Evolutionary conservation across 441 rosid species (phyloP), one percentile per base, ranked within the genome.

Genomic region (Erodium chrysanthum): DNA sequence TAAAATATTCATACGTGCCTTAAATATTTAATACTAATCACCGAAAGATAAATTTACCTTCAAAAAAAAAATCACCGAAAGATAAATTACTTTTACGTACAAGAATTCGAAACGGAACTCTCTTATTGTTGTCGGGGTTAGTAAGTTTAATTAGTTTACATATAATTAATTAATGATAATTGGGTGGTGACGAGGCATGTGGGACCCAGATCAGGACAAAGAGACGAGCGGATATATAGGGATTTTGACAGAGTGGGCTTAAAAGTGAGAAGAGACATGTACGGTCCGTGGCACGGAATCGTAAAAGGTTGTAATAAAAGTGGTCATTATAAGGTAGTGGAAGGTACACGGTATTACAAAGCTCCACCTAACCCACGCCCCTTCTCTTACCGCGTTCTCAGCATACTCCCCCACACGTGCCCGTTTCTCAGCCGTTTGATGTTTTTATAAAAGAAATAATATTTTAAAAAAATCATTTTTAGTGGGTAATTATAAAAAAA

Each of bases 271-370:
- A 3, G 4, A 31, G 35, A 31, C 35, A 31, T 18, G 59, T 52
- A 52, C 59, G 21, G 59, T 52, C 59, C 59, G 59, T 52, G 59
- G 59, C 59, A 52, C 59, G 59, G 59, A 52, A 52, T 52, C 59
- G 59, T 52, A 52, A 52, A 52, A 52, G 59, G 59, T 52, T 42
- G 48, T 17, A 52, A 18, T 52, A 18, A 52, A n/a, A 18, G 22
- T 15, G 22, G 17, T 52, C 5, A 17, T 52, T 52, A 52, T 52
- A 52, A 0, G 22, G 9, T 52, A 52, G 22, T 52, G 59, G 59
- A 52, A 52, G 59, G 59, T 52, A 52, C 59, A 52, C 59, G 59
- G 9, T 52, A 2, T 52, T 52, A 52, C 5, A 52, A 52, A 52
- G 59, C 10, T 15, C 59, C 59, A 52, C 59, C 59, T n/a, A 17